These are phyloP conservation scores for Didymella segeticola DNA, from an alignment of 2,329 filamentous ascomycete species.

Conservation along the genomic window DNA sequence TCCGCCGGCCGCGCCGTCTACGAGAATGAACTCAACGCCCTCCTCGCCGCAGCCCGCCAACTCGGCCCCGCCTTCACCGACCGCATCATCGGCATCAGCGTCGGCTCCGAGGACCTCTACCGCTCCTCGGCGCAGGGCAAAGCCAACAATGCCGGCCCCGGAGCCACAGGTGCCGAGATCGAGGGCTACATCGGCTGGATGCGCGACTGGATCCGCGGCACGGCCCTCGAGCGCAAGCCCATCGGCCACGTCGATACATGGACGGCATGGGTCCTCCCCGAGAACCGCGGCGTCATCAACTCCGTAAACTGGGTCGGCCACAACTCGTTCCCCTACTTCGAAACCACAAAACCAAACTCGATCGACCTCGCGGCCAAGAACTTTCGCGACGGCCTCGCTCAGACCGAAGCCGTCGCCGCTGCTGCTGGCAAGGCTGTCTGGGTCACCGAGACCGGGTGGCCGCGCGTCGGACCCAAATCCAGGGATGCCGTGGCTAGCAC, in stretches of 20 bases:
- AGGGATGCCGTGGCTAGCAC: constrained; percentile 33
- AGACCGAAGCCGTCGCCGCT: constrained; percentile 65
- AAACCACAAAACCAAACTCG: constrained; percentile 62
- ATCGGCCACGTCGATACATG: constrained; percentile 91
- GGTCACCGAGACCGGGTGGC: constrained; percentile 89
- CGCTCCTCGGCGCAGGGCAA: constrained; percentile 66
- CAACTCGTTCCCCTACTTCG: constrained; percentile 86
- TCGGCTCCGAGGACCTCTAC: constrained; percentile 78
- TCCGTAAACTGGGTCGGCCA: constrained; percentile 79
- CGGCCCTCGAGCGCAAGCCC: constrained; percentile 62
- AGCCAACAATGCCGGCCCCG: constrained; percentile 67
- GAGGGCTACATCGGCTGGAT: constrained; percentile 74
- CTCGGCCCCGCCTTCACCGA: constrained; percentile 71
- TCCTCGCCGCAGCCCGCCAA: constrained; percentile 70
- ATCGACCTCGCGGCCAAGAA: constrained; percentile 69
- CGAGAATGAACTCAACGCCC: constrained; percentile 74
- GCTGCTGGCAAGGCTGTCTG: constrained; percentile 74
- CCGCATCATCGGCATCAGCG: constrained; percentile 79
- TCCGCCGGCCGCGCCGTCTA: constrained; percentile 70
- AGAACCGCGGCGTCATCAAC: constrained; percentile 73
- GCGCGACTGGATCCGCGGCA: constrained; percentile 67
- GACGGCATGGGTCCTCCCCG: constrained; percentile 70
- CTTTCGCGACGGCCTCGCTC: constrained; percentile 69
- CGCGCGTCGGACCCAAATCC: constrained; percentile 47
- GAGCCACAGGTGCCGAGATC: constrained; percentile 67